Base-by-base conservation (phyloP, 129 eudicot genomes). In the Chrysanthemum lavandulifolium region DNA sequence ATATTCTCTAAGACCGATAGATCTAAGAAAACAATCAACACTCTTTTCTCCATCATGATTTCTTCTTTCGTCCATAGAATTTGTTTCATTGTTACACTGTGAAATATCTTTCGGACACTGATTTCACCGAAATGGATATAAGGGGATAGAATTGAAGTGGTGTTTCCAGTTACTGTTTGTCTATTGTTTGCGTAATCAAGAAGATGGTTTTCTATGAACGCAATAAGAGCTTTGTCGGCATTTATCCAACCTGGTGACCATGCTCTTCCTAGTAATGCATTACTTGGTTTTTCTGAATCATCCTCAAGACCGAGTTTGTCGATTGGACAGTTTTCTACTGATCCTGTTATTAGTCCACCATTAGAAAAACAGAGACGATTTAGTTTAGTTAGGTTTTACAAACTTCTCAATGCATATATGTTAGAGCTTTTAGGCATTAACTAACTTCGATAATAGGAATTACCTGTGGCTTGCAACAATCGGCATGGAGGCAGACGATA, bases 241-340 rank as follows among this genome's bases (percentile, higher is more conserved):
- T 83, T 83, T 69, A 84, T 68, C 97, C 97, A 95, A 74, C 99
- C 99, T 4, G 99, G 99, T 23, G 90, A 73, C 97, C 99, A 95
- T 51, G 83, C 97, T 85, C 96, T 80, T 82, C 99, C 99, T 27
- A 95, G 69, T 84, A 95, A 78, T 10, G 96, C 96, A 53, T 95
- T 95, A 67, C 99, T 95, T 13, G 96, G 78, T 78, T 91, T 95
- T 74, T 95, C 99, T 5, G 88, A 82, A 73, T 86, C 97, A 51
- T 91, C 84, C 85, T 95, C 99, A 36, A 95, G 97, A 48, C 94
- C 94, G 61, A 95, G 83, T 51, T 84, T 87, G 73, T 95, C 99
- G 21, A 95, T 71, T 47, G 96, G 61, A 67, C 86, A 86, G 60
- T 71, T 78, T 52, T 69, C 68, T 19, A 83, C 77, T 5, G 49